Percentiles rank a stretch among this genome's conserved stretches.
phyloP scores from a whole-genome alignment of 306 rosid species.

The Vigna unguiculata region DNA sequence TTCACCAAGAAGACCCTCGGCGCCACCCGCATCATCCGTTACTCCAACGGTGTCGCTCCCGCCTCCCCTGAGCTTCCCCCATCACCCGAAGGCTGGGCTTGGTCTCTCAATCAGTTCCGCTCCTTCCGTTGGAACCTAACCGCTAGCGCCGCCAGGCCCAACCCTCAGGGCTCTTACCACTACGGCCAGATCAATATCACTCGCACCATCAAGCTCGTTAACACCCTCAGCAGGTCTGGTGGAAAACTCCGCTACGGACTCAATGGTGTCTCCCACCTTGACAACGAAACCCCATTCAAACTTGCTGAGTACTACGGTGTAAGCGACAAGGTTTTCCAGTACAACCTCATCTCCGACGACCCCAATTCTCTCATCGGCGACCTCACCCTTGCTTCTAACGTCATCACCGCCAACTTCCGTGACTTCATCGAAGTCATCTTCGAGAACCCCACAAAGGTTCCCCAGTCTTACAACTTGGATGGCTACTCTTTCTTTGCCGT shows the following conservation, averaged over 20 bases:
- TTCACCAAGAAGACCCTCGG: conserved; percentile 55
- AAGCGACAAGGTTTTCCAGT: conserved; percentile 60
- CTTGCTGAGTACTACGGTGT: conserved; percentile 73
- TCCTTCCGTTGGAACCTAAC: conserved; percentile 92
- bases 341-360: conserved; percentile 51
- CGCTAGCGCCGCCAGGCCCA: conserved; percentile 91
- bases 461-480: conserved; percentile 73
- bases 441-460: conserved; percentile 73
- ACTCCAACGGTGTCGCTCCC: conserved; percentile 47
- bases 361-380: neutral
- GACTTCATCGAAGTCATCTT: conserved; percentile 75
- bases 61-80: conserved; percentile 55
- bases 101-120: conserved; percentile 91
- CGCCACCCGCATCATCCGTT: conserved; percentile 55
- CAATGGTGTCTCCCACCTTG: conserved; percentile 74
- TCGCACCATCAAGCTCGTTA: conserved; percentile 73
- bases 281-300: conserved; percentile 71
- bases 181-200: conserved; percentile 80
- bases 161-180: conserved; percentile 92
- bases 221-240: conserved; percentile 39
- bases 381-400: conserved; percentile 50
- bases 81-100: conserved; percentile 76
- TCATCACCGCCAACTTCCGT: conserved; percentile 57
- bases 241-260: conserved; percentile 79
- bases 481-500: conserved; percentile 77